Base-by-base conservation (phyloP, 2,329 filamentous ascomycete species). In the Fusarium mangiferae region DNA sequence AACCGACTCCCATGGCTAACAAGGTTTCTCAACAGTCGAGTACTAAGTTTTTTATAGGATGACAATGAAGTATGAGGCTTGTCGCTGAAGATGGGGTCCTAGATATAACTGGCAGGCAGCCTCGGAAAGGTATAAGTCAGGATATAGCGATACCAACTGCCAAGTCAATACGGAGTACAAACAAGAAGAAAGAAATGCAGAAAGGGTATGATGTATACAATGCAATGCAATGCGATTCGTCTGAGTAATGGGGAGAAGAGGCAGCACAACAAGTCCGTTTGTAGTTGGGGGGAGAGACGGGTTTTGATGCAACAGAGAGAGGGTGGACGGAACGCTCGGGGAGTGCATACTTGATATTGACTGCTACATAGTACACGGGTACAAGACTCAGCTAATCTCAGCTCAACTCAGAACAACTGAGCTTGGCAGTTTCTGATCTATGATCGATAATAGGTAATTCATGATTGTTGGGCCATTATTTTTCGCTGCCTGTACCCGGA, bases 1-100 rank as follows among this genome's bases (percentile, higher is more conserved):
- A 81, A 51, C 84, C 83, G 65, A 84, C 73, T 60, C 80, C 80
- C 84, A 85, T 85, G 26, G 42, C 68, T 55, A 59, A 63, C 44
- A 49, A 36, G 13, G 18, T 52, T 57, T 30, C 30, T 14, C n/a
- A 48, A 36, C 24, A 15, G 10, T 20, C 26, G 18, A 33, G 13
- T 9, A 51, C 38, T 26, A 17, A 62, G 66, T 42, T 68, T 28
- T 42, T 26, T 24, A 48, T 26, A 24, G 6, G 18, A 28, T 38
- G 24, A 5, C 18, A 38, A 39, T 39, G 28, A 17, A 22, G 28
- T 45, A 35, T 26, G 12, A 28, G 26, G 26, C 22, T 36, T 52
- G 38, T 35, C 22, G 44, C 8, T 46, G 17, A 7, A 30, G 33
- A 28, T 38, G 42, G 39, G 35, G 26, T 24, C 28, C 26, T 39